These are phyloP conservation scores for Nidularia pulvinata DNA, from an alignment of 768 basidiomycete genomes.

Conservation along the genomic window DNA sequence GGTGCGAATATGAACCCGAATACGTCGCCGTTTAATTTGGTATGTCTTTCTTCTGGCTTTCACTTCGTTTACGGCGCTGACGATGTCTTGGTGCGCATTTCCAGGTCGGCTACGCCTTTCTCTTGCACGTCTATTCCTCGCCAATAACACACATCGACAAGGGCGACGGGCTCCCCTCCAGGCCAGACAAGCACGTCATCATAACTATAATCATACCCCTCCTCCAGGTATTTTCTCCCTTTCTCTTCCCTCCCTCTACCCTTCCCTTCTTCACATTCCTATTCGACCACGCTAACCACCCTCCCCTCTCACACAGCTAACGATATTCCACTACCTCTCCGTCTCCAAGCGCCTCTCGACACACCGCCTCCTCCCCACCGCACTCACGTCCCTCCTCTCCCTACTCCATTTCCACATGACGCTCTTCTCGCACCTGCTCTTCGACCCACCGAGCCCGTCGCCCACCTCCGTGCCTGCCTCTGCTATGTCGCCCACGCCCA, in stretches of 20 bases:
- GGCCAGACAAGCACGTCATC: slow-evolving; percentile 75
- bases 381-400: slow-evolving; percentile 55
- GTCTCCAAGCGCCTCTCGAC: slow-evolving; percentile 59
- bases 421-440: slow-evolving; percentile 34
- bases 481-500: slow-evolving; percentile 5
- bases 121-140: slow-evolving; percentile 73
- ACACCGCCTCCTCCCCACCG: slow-evolving; percentile 71
- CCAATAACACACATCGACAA: slow-evolving; percentile 55
- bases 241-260: no score
- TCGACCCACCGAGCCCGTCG: no score
- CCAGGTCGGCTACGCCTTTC: slow-evolving; percentile 77
- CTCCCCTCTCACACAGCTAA: slow-evolving; percentile 42
- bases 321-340: slow-evolving; percentile 66
- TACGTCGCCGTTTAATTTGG: slow-evolving; percentile 71
- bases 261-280: neutral
- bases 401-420: slow-evolving; percentile 71
- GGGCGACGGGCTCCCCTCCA: slow-evolving; percentile 41
- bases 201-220: slow-evolving; percentile 74
- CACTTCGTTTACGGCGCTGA: neutral
- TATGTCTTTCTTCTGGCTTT: no score
- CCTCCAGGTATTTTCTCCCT: slow-evolving; percentile 48
- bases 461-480: slow-evolving; percentile 6
- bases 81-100: neutral
- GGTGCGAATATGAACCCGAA: slow-evolving; percentile 37
- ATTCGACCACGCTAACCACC: no score